Percentiles rank a stretch among this genome's conserved stretches.
Conservation (phyloP, 75 land plant species). For the Larix kaempferi region DNA sequence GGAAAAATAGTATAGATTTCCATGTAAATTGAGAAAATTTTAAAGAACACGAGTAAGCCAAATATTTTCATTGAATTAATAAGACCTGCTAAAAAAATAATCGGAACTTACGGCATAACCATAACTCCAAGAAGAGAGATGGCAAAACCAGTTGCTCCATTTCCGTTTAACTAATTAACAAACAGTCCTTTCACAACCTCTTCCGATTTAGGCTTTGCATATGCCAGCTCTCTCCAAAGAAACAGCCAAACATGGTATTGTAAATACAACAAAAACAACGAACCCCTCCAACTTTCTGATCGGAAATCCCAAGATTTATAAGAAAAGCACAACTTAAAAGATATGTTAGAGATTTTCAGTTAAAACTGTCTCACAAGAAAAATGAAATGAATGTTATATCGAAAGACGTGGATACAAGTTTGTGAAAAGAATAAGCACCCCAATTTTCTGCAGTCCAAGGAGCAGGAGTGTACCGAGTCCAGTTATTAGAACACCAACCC, state of each 20-base stretch:
- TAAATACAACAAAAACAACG: conserved; percentile 22
- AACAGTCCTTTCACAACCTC: conserved; percentile 52
- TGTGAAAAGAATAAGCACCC: conserved; percentile 8
- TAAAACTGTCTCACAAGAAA: no score
- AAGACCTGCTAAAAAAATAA: background rate
- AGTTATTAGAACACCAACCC: conserved; percentile 36
- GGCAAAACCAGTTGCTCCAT: conserved; percentile 43
- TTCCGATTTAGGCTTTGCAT: conserved; percentile 43
- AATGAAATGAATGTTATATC: no score
- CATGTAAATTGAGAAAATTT: no score
- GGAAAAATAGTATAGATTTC: no score
- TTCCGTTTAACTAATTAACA: conserved; percentile 37
- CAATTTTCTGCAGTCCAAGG: conserved; percentile 17
- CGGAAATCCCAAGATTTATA: background rate
- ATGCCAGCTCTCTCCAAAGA: conserved; percentile 53
- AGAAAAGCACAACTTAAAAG: background rate
- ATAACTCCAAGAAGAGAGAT: conserved; percentile 69
- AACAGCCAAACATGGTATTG: conserved; percentile 36
- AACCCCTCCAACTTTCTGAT: conserved; percentile 34
- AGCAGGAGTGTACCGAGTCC: conserved; percentile 22
- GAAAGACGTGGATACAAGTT: background rate
- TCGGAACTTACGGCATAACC: conserved; percentile 57
- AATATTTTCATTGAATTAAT: background rate
- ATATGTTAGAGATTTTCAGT: background rate
- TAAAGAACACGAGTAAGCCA: background rate